Evolutionary conservation across 257 asterid species (phyloP), one percentile per base, ranked within the genome.

Genomic region (Cordia subcordata): DNA sequence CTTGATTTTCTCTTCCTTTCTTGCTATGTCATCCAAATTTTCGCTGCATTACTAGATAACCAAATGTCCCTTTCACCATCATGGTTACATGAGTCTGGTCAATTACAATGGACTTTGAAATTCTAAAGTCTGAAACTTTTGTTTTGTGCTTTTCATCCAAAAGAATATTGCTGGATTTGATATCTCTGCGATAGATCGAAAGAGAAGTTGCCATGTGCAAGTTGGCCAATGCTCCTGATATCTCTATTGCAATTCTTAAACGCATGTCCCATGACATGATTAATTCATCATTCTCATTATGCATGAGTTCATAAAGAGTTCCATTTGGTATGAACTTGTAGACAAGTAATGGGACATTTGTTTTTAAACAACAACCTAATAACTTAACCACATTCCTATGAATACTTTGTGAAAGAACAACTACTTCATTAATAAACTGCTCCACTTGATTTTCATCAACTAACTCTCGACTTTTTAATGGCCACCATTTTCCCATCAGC

Each of bases 371-470:
- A 14, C 47, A 42, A 42, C 47, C 47, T 14, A 66, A 50, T 37
- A 66, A 57, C 58, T 66, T 66, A 40, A 66, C 71, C 11, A 66
- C 71, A 27, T 66, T 66, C 23, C 71, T 50, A 42, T 66, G 66
- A 53, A 58, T 59, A 6, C 58, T 53, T 15, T 58, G 60, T 23
- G 71, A 50, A 40, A 66, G 71, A n/a, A 66, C 39, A 52, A 53
- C 65, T 11, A 66, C 65, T 46, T 66, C 71, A 16, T 66, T 66
- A 57, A 66, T 66, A 23, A 66, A 66, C 51, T 50, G 53, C 11
- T 66, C 60, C 52, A 58, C 4, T 55, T 51, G 51, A 47, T 42
- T 50, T 38, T 50, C 60, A 5, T 66, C 65, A 4, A 49, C 53
- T 32, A 27, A 16, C n/a, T 37, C 17, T 58, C 0, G 71, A 66